phyloP scores from a whole-genome alignment of 148 eudicot genomes.

The Diospyros kaki region DNA sequence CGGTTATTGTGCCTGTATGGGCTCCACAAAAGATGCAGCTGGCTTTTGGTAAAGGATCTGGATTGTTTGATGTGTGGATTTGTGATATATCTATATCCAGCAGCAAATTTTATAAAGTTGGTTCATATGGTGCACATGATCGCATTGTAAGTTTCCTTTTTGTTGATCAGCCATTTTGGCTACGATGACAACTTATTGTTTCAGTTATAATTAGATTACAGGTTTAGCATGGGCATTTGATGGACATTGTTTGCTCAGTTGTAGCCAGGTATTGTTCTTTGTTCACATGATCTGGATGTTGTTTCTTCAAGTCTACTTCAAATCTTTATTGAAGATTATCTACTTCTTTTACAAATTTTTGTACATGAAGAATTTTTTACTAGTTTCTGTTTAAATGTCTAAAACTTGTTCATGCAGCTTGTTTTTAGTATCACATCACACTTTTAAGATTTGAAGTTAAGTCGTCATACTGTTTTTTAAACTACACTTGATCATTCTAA shows the following conservation, averaged over 20 bases:
- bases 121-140: slow-evolving; percentile 59
- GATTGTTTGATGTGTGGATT: slow-evolving; percentile 66
- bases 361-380: neutral
- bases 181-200: slow-evolving; percentile 4
- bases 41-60: slow-evolving; percentile 94
- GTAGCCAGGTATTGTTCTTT: slow-evolving; percentile 68
- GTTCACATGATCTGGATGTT: too few relatives aligned
- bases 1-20: slow-evolving; percentile 41
- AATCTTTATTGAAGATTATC: neutral
- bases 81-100: slow-evolving; percentile 36
- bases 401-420: neutral
- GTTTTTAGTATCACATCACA: neutral
- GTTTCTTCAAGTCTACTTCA: too few relatives aligned
- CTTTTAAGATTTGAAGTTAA: neutral
- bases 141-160: slow-evolving; percentile 53
- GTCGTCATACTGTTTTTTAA: too few relatives aligned
- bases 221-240: slow-evolving; percentile 91
- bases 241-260: slow-evolving; percentile 80
- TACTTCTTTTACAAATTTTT: neutral
- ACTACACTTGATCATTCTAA: too few relatives aligned
- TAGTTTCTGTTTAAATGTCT: neutral
- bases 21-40: slow-evolving; percentile 46
- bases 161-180: slow-evolving; percentile 10
- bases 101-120: slow-evolving; percentile 37
- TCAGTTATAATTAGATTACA: slow-evolving; percentile 50